Evolutionary conservation across 192 early-diverging fungal genomes (phyloP), one percentile per base, ranked within the genome.

Genomic region (Coemansia sp.): DNA sequence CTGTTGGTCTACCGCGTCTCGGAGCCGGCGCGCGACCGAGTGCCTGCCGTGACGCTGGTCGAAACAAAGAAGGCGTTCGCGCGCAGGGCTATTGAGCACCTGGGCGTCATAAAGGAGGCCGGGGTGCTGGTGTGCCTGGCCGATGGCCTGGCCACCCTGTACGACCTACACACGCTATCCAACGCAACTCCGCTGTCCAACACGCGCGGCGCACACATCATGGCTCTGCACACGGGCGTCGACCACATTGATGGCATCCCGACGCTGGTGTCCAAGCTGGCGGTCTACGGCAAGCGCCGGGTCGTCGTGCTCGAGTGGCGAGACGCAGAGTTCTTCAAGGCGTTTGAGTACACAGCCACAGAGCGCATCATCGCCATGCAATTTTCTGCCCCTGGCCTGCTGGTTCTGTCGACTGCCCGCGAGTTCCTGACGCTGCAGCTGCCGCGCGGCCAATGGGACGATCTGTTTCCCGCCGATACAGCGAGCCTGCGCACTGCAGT

Each of bases 31-130:
- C 38, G 40, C 11, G 58, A 55, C 31, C 36, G 36, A 20, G 30
- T 36, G 5, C 34, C 48, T 5, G 41, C 51, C 13, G 79, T 87
- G 7, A 80, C 76, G 6, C 68, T 87, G 9, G 54, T 78, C 8
- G 79, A 86, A 31, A 84, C 85, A 3, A 65, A 76, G 17, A 85
- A 85, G 62, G 73, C 64, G 7, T 90, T 90, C 64, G 79, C 83
- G 11, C 79, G 79, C 47, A 78, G 66, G 38, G 64, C 83, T 7
- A 79, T 90, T 32, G 85, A 86, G 48, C 84, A 87, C 22, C 59
- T 90, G 29, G 85, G 82, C 44, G 74, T 86, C 5, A 81, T 90
- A 44, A 86, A 86, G 25, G 85, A 85, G 43, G 82, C 85, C 9
- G 80, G 76, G 29, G 71, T 86, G 3, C 60, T 90, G 22, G 83